A percentile compares a stretch with the other conserved stretches of the same genome.
Conservation (phyloP, 345 rosid genomes). For the Capsella bursapastoris region DNA sequence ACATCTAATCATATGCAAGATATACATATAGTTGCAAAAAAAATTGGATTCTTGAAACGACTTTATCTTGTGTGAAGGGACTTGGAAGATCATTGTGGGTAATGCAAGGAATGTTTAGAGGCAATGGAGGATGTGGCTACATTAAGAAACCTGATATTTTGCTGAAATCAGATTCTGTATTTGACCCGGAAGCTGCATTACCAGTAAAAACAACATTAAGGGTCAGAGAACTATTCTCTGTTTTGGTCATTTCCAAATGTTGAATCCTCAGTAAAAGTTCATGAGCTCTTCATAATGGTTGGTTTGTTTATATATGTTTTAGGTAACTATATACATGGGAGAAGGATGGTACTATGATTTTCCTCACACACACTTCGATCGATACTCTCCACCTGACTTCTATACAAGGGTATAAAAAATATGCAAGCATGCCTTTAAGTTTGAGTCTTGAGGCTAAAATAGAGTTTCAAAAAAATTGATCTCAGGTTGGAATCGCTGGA, state of each 20-base stretch:
- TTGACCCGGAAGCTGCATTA: conserved; percentile 63
- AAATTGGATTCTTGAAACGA: conserved; percentile 13
- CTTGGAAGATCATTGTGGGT: conserved; percentile 82
- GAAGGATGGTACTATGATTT: conserved; percentile 90
- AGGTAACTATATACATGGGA: conserved; percentile 90
- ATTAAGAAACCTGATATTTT: conserved; percentile 82
- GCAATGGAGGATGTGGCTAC: conserved; percentile 92
- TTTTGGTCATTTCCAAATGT: neutral
- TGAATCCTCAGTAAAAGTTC: neutral
- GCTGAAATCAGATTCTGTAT: conserved; percentile 48
- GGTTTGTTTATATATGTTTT: neutral
- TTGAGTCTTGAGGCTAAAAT: neutral
- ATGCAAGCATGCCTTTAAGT: neutral
- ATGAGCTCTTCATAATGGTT: conserved; percentile 3
- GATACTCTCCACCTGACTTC: conserved; percentile 86
- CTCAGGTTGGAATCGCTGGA: conserved; percentile 87
- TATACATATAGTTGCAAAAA: neutral
- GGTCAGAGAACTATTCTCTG: conserved; percentile 52
- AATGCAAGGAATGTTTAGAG: conserved; percentile 96
- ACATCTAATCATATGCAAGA: neutral
- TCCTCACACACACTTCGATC: conserved; percentile 74
- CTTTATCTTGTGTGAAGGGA: conserved; percentile 56
- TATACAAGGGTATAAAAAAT: conserved; percentile 61
- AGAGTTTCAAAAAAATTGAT: neutral
- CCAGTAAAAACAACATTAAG: conserved; percentile 66